Evolutionary conservation across 2,329 filamentous ascomycete species (phyloP).

Genomic region (Scedosporium minutisporum): DNA sequence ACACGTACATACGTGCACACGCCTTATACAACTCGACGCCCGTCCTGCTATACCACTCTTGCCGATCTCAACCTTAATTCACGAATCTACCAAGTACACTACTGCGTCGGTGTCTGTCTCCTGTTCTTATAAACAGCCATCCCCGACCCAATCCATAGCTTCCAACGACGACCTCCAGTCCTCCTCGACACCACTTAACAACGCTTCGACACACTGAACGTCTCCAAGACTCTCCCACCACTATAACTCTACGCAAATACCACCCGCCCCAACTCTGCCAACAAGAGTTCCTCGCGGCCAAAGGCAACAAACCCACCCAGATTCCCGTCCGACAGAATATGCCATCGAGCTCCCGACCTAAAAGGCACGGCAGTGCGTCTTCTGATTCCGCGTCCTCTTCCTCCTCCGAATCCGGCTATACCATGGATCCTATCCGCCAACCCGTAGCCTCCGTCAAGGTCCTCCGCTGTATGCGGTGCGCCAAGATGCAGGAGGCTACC

Average conservation of each 20-base stretch:
- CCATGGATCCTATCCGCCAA: conserved; percentile 37
- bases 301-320: not conserved
- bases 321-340: not conserved
- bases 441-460: conserved; percentile 46
- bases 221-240: not conserved
- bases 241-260: not conserved
- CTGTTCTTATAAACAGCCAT: not conserved
- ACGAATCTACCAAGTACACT: not conserved
- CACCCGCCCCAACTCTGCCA: not conserved
- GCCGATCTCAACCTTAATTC: conserved; percentile 6
- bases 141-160: not conserved
- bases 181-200: not conserved
- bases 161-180: not conserved
- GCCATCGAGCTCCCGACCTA: conserved; percentile 3
- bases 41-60: not conserved
- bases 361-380: conserved; percentile 15
- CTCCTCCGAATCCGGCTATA: conserved; percentile 21
- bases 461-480: conserved; percentile 54
- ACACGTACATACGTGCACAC: not conserved
- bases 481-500: conserved; percentile 49
- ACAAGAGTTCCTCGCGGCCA: not conserved
- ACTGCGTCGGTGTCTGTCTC: not conserved
- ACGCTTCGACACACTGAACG: not conserved
- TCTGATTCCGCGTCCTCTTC: conserved; percentile 27
- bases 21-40: not conserved